These are phyloP conservation scores for Colletotrichum cuscutae DNA, from an alignment of 2,329 filamentous ascomycete genomes.

Conservation along the genomic window DNA sequence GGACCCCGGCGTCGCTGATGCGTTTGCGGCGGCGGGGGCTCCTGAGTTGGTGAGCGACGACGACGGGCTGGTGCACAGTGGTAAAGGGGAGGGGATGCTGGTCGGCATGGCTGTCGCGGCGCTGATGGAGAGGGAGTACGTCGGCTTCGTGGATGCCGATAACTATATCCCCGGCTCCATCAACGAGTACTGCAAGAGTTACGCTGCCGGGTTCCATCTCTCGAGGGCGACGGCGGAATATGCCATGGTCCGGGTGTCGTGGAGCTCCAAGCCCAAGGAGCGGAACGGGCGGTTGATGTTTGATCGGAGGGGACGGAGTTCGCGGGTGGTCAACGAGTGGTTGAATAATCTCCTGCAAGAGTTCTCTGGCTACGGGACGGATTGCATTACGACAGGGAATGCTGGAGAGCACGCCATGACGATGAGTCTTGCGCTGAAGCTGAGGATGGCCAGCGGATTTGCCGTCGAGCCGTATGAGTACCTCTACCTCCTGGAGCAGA, in stretches of 20 bases:
- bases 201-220: background rate
- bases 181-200: slow-evolving; percentile 20
- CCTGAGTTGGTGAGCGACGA: background rate
- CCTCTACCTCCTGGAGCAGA: slow-evolving; percentile 4
- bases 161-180: slow-evolving; percentile 20
- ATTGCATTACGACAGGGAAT: slow-evolving; percentile 10
- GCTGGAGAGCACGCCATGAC: slow-evolving; percentile 23
- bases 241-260: slow-evolving; percentile 18
- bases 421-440: slow-evolving; percentile 9
- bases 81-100: slow-evolving; percentile 20
- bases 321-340: slow-evolving; percentile 2
- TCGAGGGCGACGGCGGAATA: background rate
- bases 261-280: slow-evolving; percentile 16
- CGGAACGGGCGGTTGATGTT: slow-evolving; percentile 1
- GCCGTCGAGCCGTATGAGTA: slow-evolving; percentile 19
- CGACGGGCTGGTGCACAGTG: background rate
- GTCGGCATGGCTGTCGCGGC: slow-evolving; percentile 14
- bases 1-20: background rate
- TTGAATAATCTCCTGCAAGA: slow-evolving; percentile 8
- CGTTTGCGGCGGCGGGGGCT: background rate
- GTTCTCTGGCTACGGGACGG: slow-evolving; percentile 4
- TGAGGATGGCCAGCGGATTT: slow-evolving; percentile 17
- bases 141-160: slow-evolving; percentile 22
- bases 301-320: slow-evolving; percentile 6
- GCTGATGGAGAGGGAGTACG: slow-evolving; percentile 2